phyloP scores from a whole-genome alignment of 176 grass and related monocot species.

The Carex myosuroides region DNA sequence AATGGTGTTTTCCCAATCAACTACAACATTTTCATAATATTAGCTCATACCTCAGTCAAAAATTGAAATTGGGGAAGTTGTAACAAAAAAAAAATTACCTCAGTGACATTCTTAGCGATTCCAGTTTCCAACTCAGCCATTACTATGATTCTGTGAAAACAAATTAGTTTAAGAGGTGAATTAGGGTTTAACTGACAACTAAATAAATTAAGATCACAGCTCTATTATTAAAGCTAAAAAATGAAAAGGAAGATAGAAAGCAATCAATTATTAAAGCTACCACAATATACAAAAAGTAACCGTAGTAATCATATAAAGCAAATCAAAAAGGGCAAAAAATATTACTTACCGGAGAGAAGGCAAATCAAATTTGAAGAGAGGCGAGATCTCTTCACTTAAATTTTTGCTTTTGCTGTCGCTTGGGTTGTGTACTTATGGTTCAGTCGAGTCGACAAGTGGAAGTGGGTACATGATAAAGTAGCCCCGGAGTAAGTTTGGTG shows the following conservation, averaged over 20 bases:
- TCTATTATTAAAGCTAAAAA: neutral
- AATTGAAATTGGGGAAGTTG: neutral
- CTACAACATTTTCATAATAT: constrained; percentile 20
- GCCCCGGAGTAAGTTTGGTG: neutral
- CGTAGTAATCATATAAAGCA: neutral
- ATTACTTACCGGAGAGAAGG: neutral
- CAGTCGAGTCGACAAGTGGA: neutral
- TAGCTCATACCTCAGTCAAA: neutral
- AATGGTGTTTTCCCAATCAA: constrained; percentile 46
- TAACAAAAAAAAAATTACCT: constrained; percentile 19
- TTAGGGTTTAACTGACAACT: neutral
- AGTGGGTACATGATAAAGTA: neutral
- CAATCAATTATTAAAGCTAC: neutral
- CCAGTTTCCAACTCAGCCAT: constrained; percentile 19
- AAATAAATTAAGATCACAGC: neutral
- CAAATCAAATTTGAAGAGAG: neutral
- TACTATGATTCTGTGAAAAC: constrained; percentile 1
- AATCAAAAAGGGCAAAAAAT: neutral
- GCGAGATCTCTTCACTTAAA: neutral
- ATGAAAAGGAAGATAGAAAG: neutral
- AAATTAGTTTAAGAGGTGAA: neutral
- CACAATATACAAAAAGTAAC: neutral
- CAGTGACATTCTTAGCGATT: constrained; percentile 38
- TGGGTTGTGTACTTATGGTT: neutral
- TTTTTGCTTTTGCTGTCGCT: neutral